phyloP scores from a whole-genome alignment of 306 rosid genomes.

The Albizia julibrissin region DNA sequence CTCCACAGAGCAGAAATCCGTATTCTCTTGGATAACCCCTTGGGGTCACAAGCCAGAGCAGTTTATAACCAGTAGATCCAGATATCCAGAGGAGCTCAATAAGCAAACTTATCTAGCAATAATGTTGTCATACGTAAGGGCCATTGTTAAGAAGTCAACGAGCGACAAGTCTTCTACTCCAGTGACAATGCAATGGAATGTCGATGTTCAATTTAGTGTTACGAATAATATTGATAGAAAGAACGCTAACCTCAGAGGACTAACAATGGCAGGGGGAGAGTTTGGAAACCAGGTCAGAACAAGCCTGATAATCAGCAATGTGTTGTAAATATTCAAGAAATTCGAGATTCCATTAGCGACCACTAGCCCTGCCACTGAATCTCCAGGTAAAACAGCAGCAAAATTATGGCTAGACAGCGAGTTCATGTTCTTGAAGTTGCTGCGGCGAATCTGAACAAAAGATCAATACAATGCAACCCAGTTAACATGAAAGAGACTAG shows the following conservation, averaged over 20 bases:
- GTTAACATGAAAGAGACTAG: neutral
- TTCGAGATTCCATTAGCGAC: conserved; percentile 78
- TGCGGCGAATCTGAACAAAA: conserved; percentile 59
- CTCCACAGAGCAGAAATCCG: no score
- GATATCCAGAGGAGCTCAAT: neutral
- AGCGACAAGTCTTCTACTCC: neutral
- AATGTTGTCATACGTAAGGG: neutral
- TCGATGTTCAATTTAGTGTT: neutral
- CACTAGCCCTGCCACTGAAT: conserved; percentile 82
- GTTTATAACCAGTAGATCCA: neutral
- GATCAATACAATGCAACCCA: neutral
- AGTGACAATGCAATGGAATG: neutral
- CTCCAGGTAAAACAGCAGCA: conserved; percentile 91
- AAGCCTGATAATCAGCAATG: conserved; percentile 80
- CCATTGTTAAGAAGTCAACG: neutral
- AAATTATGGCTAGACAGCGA: conserved; percentile 55
- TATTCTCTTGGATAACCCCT: no score
- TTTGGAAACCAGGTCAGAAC: conserved; percentile 98
- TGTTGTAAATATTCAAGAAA: conserved; percentile 88
- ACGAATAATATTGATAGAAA: neutral
- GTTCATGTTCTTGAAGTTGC: conserved; percentile 38
- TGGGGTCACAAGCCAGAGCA: neutral
- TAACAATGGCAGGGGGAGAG: conserved; percentile 80
- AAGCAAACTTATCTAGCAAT: neutral
- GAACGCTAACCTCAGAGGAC: conserved; percentile 73